phyloP scores from a whole-genome alignment of 495 filamentous ascomycete species.

The Tuber umbilicatum region DNA sequence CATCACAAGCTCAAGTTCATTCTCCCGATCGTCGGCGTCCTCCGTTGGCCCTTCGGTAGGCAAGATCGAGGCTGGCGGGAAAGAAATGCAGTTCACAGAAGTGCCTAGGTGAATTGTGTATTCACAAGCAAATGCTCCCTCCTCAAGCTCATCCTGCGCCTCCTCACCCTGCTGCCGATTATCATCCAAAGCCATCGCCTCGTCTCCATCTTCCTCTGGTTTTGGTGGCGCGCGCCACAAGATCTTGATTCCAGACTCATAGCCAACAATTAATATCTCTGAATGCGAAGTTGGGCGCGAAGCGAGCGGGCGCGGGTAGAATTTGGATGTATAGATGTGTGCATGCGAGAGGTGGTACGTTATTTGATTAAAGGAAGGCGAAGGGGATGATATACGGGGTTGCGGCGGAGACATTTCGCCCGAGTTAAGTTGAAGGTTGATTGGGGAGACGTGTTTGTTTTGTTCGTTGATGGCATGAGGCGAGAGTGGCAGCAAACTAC shows the following conservation, averaged over 20 bases:
- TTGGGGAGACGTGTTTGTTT: background rate
- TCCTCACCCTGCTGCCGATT: slow-evolving; percentile 51
- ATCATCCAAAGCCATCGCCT: slow-evolving; percentile 53
- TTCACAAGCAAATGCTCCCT: slow-evolving; percentile 28
- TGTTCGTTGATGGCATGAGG: background rate
- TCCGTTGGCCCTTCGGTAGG: slow-evolving; percentile 12
- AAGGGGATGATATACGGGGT: slow-evolving; percentile 9
- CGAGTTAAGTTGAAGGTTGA: background rate
- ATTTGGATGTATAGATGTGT: slow-evolving; percentile 27
- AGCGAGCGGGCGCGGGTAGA: slow-evolving; percentile 29
- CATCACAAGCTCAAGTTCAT: slow-evolving; percentile 53
- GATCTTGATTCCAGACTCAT: slow-evolving; percentile 32
- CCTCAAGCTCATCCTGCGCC: slow-evolving; percentile 27
- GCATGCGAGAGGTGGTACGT: slow-evolving; percentile 31
- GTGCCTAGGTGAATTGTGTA: slow-evolving; percentile 40
- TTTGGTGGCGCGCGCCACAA: slow-evolving; percentile 32
- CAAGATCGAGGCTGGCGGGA: slow-evolving; percentile 32
- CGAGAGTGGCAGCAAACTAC: no score
- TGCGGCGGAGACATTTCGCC: slow-evolving; percentile 17
- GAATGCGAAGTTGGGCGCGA: slow-evolving; percentile 30
- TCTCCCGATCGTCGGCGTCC: slow-evolving; percentile 52
- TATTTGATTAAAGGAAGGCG: slow-evolving; percentile 24
- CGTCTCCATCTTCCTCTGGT: slow-evolving; percentile 45
- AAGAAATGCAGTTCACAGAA: slow-evolving; percentile 32
- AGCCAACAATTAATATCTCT: slow-evolving; percentile 27